These are phyloP conservation scores for Fraxinus paxiana DNA, from an alignment of 305 asterid genomes.

Conservation along the genomic window DNA sequence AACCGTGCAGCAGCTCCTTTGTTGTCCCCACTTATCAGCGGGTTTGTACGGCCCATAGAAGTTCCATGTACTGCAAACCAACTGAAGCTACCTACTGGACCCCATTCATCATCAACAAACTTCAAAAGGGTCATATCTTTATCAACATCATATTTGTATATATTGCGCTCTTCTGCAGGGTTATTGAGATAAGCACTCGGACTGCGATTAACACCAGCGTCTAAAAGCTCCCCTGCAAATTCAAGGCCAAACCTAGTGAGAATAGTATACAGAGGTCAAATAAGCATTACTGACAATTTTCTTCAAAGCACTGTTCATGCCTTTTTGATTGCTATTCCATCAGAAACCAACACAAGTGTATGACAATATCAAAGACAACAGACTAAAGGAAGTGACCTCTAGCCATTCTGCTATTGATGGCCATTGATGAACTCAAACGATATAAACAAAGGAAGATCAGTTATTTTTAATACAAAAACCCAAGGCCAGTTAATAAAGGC, in stretches of 20 bases:
- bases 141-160: constrained; percentile 79
- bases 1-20: constrained; percentile 98
- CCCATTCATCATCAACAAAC: constrained; percentile 92
- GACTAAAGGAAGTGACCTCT: constrained; percentile 10
- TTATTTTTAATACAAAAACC: background rate
- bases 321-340: background rate
- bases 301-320: background rate
- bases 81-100: constrained; percentile 96
- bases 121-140: constrained; percentile 90
- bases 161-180: constrained; percentile 75
- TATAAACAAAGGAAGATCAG: background rate
- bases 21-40: constrained; percentile 92
- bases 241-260: constrained; percentile 25
- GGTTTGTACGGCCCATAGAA: constrained; percentile 93
- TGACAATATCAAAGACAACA: background rate
- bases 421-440: constrained; percentile 12
- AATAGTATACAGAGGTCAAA: background rate
- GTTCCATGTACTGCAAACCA: constrained; percentile 99
- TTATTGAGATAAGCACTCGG: constrained; percentile 96
- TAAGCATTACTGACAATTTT: background rate
- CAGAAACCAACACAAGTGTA: constrained; percentile 7
- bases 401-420: constrained; percentile 2
- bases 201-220: constrained; percentile 90
- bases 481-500: background rate
- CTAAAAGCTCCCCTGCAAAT: constrained; percentile 72